phyloP scores from a whole-genome alignment of 2,329 filamentous ascomycete genomes.

The Teratosphaeria nubilosa region DNA sequence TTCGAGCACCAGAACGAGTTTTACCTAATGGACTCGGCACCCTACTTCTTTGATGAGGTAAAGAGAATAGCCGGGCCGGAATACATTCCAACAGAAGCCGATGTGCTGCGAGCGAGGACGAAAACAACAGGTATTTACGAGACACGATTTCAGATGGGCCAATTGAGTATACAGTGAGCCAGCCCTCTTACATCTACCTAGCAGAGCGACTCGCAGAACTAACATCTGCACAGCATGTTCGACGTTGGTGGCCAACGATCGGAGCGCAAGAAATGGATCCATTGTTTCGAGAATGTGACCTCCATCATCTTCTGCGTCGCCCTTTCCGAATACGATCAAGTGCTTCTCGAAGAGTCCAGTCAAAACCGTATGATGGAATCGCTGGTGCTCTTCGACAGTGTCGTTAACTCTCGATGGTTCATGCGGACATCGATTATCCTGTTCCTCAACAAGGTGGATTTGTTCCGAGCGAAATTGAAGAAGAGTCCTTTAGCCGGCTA shows the following conservation, averaged over 20 bases:
- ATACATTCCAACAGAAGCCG: conserved; percentile 87
- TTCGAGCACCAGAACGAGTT: conserved; percentile 96
- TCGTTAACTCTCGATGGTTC: conserved; percentile 98
- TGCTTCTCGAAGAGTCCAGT: conserved; percentile 90
- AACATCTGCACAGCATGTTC: conserved; percentile 66
- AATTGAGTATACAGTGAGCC: conserved; percentile 92
- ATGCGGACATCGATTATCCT: conserved; percentile 98
- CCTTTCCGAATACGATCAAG: conserved; percentile 95
- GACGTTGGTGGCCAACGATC: conserved; percentile 95
- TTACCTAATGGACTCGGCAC: conserved; percentile 97
- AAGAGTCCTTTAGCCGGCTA: conserved; percentile 87
- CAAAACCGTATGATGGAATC: conserved; percentile 99
- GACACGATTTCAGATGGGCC: conserved; percentile 96
- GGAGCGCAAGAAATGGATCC: conserved; percentile 99
- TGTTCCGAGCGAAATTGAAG: conserved; percentile 89
- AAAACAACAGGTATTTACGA: conserved; percentile 99
- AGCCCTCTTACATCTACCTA: not conserved
- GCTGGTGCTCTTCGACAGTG: conserved; percentile 88
- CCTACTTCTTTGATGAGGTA: conserved; percentile 96
- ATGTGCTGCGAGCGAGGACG: conserved; percentile 88
- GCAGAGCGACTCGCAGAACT: not conserved
- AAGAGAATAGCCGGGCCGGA: conserved; percentile 71
- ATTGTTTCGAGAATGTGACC: conserved; percentile 98
- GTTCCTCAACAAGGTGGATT: conserved; percentile 97
- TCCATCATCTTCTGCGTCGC: conserved; percentile 99